These are phyloP conservation scores for Solanum chiquidenum DNA, from an alignment of 257 asterid species.

Conservation along the genomic window DNA sequence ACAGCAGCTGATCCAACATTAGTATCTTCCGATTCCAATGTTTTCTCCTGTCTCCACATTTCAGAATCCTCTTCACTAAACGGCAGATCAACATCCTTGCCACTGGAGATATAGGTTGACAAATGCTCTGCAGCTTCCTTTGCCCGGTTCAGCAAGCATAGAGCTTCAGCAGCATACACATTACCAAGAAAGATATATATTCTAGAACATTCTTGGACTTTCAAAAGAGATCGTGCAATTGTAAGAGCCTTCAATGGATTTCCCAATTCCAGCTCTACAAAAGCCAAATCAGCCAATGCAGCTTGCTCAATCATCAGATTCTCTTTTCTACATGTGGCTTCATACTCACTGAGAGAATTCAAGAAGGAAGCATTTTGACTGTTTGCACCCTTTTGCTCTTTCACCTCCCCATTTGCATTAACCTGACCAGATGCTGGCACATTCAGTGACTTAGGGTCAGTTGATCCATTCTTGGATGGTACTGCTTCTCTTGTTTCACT, in stretches of 20 bases:
- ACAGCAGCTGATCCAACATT: conserved; percentile 16
- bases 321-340: conserved; percentile 43
- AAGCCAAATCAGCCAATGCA: conserved; percentile 63
- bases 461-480: conserved; percentile 13
- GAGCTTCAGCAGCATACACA: conserved; percentile 77
- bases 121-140: conserved; percentile 71
- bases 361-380: conserved; percentile 34
- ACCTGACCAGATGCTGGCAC: conserved; percentile 23
- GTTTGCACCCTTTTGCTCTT: conserved; percentile 53
- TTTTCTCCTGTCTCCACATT: conserved; percentile 44
- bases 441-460: conserved; percentile 28
- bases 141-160: conserved; percentile 64
- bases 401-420: conserved; percentile 56
- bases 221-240: conserved; percentile 46
- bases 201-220: conserved; percentile 40
- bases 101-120: conserved; percentile 34
- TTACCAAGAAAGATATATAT: conserved; percentile 50
- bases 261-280: conserved; percentile 58
- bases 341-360: conserved; percentile 43
- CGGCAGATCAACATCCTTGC: conserved; percentile 43
- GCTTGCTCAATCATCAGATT: conserved; percentile 60
- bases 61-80: conserved; percentile 60
- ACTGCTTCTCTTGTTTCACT: conserved; percentile 34
- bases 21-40: conserved; percentile 46
- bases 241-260: conserved; percentile 58